A percentile compares a stretch with the other conserved stretches of the same genome.
Conservation (phyloP, 78 protist genomes). For the Polysphondylium violaceum region DNA sequence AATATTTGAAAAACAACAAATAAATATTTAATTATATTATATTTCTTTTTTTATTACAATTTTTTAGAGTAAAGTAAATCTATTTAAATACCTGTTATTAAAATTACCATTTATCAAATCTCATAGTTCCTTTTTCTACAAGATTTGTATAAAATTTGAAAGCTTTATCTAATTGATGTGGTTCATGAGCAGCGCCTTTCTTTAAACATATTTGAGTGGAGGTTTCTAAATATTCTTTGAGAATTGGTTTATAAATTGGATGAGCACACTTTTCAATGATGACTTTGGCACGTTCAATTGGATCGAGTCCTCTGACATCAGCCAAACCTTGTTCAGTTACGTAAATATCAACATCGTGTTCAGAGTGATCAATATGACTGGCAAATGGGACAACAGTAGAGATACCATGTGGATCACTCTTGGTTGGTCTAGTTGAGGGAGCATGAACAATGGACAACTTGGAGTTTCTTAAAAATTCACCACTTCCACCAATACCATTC, state of each 20-base stretch:
- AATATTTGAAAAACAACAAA: not conserved
- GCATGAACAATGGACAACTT: constrained; percentile 82
- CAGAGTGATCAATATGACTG: constrained; percentile 52
- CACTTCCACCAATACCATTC: constrained; percentile 90
- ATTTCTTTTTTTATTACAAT: not conserved
- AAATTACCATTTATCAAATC: constrained; percentile 62
- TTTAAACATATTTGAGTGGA: constrained; percentile 14
- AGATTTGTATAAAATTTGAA: constrained; percentile 52
- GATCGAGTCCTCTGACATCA: constrained; percentile 57
- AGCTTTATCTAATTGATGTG: constrained; percentile 61
- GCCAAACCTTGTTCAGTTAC: constrained; percentile 74
- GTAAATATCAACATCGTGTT: constrained; percentile 53
- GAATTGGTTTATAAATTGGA: constrained; percentile 70
- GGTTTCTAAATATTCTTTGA: constrained; percentile 30
- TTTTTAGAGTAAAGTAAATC: not conserved
- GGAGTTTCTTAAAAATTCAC: constrained; percentile 86
- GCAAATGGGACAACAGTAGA: constrained; percentile 52
- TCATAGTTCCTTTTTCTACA: constrained; percentile 68
- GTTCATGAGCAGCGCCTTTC: constrained; percentile 20
- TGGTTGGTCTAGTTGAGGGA: constrained; percentile 85
- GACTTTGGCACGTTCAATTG: constrained; percentile 37
- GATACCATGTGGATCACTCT: constrained; percentile 61
- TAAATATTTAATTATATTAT: not conserved
- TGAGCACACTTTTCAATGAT: constrained; percentile 70
- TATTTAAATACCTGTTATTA: too few species aligned